phyloP scores from a whole-genome alignment of 1,284 basidiomycete genomes.

The Lignosus rhinocerotis region DNA sequence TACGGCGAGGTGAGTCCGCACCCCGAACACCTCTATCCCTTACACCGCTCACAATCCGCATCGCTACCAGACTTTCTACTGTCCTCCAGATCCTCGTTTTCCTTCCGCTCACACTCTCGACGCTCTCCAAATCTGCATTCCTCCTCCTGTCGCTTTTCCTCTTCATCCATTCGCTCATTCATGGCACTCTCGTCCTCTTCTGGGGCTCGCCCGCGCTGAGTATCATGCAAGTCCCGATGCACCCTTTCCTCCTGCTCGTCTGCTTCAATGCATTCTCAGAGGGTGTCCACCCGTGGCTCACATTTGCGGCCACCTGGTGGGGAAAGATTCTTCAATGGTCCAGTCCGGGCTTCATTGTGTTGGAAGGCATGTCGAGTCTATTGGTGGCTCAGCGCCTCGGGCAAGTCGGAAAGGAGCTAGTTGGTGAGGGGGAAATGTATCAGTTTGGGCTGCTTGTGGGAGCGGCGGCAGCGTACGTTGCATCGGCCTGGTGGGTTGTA shows the following conservation, averaged over 20 bases:
- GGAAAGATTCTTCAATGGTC: slow-evolving; percentile 68
- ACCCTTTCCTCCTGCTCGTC: slow-evolving; percentile 77
- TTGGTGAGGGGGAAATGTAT: slow-evolving; percentile 66
- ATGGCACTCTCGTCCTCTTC: slow-evolving; percentile 68
- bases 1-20: slow-evolving; percentile 54
- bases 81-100: slow-evolving; percentile 81
- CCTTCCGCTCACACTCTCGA: slow-evolving; percentile 80
- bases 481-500: slow-evolving; percentile 80
- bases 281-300: slow-evolving; percentile 57
- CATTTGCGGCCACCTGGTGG: slow-evolving; percentile 67
- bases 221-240: slow-evolving; percentile 77
- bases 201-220: slow-evolving; percentile 69
- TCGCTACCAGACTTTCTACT: slow-evolving; percentile 59
- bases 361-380: slow-evolving; percentile 83
- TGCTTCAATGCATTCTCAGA: slow-evolving; percentile 79
- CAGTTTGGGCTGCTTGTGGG: slow-evolving; percentile 75
- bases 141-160: slow-evolving; percentile 79
- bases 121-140: slow-evolving; percentile 77
- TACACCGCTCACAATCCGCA: not conserved
- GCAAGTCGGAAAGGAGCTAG: slow-evolving; percentile 70
- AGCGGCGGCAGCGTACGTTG: slow-evolving; percentile 74
- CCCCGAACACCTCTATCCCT: slow-evolving; percentile 3
- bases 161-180: slow-evolving; percentile 71
- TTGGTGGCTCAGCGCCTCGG: slow-evolving; percentile 80
- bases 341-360: slow-evolving; percentile 75